Conservation (phyloP, 768 basidiomycete species). For the Auriculariales sp. region DNA sequence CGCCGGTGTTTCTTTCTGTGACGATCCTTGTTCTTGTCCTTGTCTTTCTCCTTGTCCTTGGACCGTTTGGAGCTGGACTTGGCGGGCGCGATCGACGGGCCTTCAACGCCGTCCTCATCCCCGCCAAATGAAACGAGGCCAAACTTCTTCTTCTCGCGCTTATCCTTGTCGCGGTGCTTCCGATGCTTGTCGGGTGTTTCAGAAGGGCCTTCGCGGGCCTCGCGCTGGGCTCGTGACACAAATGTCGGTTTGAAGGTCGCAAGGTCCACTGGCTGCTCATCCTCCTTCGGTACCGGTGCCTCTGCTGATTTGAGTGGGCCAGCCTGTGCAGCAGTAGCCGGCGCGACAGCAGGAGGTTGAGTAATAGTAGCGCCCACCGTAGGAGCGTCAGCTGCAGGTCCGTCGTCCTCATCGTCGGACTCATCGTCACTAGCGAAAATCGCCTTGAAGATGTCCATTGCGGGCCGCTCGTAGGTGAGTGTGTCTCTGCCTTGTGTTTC, state of each 20-base stretch:
- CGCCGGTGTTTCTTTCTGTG: too few relatives aligned
- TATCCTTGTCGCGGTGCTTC: constrained; percentile 31
- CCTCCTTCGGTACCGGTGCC: too few relatives aligned
- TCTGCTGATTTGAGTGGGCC: too few relatives aligned
- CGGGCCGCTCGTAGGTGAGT: constrained; percentile 74
- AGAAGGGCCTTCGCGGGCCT: constrained; percentile 11
- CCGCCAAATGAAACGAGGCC: constrained; percentile 64
- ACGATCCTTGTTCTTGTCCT: constrained; percentile 23
- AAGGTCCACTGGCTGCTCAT: constrained; percentile 30
- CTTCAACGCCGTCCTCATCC: constrained; percentile 39
- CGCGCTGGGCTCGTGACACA: constrained; percentile 38
- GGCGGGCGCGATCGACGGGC: constrained; percentile 9
- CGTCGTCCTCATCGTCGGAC: constrained; percentile 59
- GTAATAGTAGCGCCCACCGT: constrained; percentile 3
- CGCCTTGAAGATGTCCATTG: constrained; percentile 91
- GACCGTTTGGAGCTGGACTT: constrained; percentile 18
- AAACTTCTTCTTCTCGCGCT: constrained; percentile 26
- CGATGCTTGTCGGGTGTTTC: constrained; percentile 25
- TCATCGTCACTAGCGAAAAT: constrained; percentile 95
- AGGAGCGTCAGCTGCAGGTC: constrained; percentile 1
- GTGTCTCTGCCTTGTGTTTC: constrained; percentile 79
- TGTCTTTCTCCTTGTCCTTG: constrained; percentile 14
- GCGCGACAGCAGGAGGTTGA: constrained; percentile 7
- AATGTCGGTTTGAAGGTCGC: constrained; percentile 84
- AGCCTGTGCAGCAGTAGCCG: constrained; percentile 5